Base-by-base conservation (phyloP, 225 moss, liverwort and hornwort species). In the Neckera pumila region DNA sequence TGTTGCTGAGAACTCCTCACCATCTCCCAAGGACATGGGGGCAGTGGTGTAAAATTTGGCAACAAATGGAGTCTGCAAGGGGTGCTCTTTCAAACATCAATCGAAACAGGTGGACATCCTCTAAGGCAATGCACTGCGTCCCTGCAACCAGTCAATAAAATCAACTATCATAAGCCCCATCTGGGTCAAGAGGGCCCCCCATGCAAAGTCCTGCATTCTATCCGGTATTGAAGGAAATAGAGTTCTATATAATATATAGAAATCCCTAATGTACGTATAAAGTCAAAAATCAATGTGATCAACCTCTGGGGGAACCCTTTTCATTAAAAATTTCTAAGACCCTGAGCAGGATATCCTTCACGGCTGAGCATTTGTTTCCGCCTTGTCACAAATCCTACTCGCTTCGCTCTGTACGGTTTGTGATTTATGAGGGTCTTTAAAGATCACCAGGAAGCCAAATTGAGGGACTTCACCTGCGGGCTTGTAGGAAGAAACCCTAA, bases 111-210 rank as follows among this genome's bases (percentile, higher is more conserved):
- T 78, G 78, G 78, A 57, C 78, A 77, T 72, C 88, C 63, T 83
- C 56, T 82, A 89, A 72, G 80, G 84, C 81, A 84, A 69, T 69
- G 89, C 89, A 80, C 53, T 76, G 56, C 91, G 86, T 69, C 91
- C 89, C 91, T 89, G 84, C 80, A 91, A 87, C 16, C 84, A 89
- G 31, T 31, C 84, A 87, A 26, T 17, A 59, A 60, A 54, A 80
- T n/a, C 20, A 89, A 81, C 17, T 25, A 60, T 82, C 23, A 70
- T 54, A 60, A 81, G 30, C 34, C 86, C 73, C 42, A n/a, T 36
- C 87, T 76, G 33, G 43, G 22, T 69, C 42, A 58, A 12, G 57
- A 58, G 43, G 30, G 6, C 1, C 22, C 13, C 13, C 56, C 65
- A 28, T 10, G 40, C 33, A 84, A 84, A 80, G 40, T 54, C 65